Evolutionary conservation across 371 early-diverging fungal genomes (phyloP).

Genomic region (Circinella umbellata): DNA sequence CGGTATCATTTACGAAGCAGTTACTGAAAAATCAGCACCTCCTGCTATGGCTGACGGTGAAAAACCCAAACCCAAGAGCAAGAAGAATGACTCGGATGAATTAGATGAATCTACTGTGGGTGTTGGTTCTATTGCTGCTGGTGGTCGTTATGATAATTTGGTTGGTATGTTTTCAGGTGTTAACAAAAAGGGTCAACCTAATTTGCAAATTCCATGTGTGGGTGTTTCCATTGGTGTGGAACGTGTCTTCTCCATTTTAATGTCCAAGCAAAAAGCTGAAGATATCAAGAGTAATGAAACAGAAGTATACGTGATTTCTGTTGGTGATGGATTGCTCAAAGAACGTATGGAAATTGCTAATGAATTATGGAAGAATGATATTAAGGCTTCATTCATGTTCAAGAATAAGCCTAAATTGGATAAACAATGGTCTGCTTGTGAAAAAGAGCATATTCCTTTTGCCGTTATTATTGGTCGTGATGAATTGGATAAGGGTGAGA

Average conservation of each 20-base stretch:
- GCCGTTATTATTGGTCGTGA: constrained; percentile 88
- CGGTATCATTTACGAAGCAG: constrained; percentile 99
- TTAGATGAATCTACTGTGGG: constrained; percentile 81
- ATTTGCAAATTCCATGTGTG: constrained; percentile 91
- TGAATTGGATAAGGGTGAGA: constrained; percentile 76
- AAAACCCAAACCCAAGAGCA: constrained; percentile 41
- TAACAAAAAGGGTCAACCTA: constrained; percentile 66
- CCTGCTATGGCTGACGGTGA: constrained; percentile 41
- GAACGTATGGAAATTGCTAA: constrained; percentile 89
- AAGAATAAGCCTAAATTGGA: constrained; percentile 90
- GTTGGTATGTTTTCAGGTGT: constrained; percentile 91
- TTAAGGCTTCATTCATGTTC: constrained; percentile 80
- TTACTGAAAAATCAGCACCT: constrained; percentile 60
- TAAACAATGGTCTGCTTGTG: constrained; percentile 81
- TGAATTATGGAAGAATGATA: constrained; percentile 90
- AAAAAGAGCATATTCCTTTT: constrained; percentile 86
- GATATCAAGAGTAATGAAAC: constrained; percentile 78
- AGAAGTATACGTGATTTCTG: constrained; percentile 89
- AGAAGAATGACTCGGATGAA: constrained; percentile 41
- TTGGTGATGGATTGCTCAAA: constrained; percentile 82
- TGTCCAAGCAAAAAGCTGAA: constrained; percentile 59
- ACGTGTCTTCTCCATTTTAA: constrained; percentile 93
- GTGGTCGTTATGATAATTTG: constrained; percentile 99
- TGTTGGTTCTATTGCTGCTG: constrained; percentile 98
- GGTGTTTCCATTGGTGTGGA: constrained; percentile 98